Conservation (phyloP, 164 flowering plant genomes). For the Liquidambar formosana region DNA sequence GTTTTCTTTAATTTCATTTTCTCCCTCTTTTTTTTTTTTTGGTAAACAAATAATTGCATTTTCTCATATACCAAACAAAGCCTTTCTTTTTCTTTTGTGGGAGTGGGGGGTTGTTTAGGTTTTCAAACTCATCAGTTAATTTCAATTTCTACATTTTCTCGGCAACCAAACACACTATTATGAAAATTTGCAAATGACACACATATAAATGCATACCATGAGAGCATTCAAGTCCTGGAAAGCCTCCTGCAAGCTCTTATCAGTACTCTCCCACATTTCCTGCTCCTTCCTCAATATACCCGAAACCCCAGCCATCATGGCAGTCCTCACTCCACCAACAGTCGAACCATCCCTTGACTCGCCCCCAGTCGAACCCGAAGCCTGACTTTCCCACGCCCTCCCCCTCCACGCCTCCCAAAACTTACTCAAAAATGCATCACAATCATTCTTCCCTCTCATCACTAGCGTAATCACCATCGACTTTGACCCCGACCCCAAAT, state of each 20-base stretch:
- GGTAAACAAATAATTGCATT: too few species aligned
- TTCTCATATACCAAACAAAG: too few species aligned
- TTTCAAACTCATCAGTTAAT: neutral
- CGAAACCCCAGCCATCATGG: constrained; percentile 74
- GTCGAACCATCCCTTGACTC: constrained; percentile 27
- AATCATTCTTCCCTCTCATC: constrained; percentile 68
- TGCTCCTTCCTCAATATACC: constrained; percentile 97
- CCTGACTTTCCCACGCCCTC: constrained; percentile 67
- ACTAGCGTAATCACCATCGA: constrained; percentile 57
- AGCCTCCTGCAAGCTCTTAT: constrained; percentile 92
- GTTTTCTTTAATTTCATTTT: too few species aligned
- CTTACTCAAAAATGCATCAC: constrained; percentile 58
- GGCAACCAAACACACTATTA: neutral
- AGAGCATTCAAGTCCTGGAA: constrained; percentile 96
- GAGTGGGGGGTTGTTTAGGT: too few species aligned
- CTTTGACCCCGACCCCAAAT: constrained; percentile 21
- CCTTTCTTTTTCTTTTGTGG: too few species aligned
- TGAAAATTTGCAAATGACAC: neutral
- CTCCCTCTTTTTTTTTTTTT: too few species aligned
- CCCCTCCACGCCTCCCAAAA: constrained; percentile 78
- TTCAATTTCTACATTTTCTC: neutral
- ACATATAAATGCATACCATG: constrained; percentile 53
- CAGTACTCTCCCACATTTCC: constrained; percentile 96
- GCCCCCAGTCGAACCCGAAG: constrained; percentile 11
- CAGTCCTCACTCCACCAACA: constrained; percentile 22